Evolutionary conservation across 179 eudicot species (phyloP), one percentile per base, ranked within the genome.

Genomic region (Spergularia azorica): DNA sequence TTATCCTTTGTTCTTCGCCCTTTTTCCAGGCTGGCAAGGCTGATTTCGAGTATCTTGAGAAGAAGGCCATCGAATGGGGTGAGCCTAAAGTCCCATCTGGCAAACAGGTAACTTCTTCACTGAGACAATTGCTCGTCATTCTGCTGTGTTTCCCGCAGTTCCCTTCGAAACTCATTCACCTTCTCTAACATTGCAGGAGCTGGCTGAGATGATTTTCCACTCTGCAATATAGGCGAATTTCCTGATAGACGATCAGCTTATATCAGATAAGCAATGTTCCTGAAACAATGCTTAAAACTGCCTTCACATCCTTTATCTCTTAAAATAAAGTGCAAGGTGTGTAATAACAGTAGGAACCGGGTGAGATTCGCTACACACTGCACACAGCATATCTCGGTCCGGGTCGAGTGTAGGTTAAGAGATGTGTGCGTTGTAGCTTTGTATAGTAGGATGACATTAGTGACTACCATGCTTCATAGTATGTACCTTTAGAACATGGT

Each of bases 201-300:
- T 94, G 48, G 94, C 96, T 0, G 99, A 94, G 90, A 96, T 96
- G 99, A 94, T 96, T 41, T 90, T 96, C 85, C 93, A 90, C 18
- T 90, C 99, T 16, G 91, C 87, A 2, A 55, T 95, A 73, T 93
- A 86, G 36, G 12, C 17, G 13, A 52, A 20, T 38, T 21, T 7
- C 32, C 20, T 60, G 20, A 60, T 60, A 60, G 63, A 11, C 36
- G 83, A 43, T 43, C 48, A 50, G 58, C 26, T 67, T 61, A 32
- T 15, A 3, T 51, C 10, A 43, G 39, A 61, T 10, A 18, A 20
- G 21, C 14, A 20, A 6, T 3, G 8, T 48, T 1, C 13, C 6
- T 14, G 17, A 59, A 15, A 4, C 14, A 39, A n/a, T 39, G 41
- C 12, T n/a, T 13, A 71, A 21, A 61, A 16, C 13, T 5, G 52